Evolutionary conservation across 139 green algal species (phyloP).

Genomic region (Diplosphaera chodatii): DNA sequence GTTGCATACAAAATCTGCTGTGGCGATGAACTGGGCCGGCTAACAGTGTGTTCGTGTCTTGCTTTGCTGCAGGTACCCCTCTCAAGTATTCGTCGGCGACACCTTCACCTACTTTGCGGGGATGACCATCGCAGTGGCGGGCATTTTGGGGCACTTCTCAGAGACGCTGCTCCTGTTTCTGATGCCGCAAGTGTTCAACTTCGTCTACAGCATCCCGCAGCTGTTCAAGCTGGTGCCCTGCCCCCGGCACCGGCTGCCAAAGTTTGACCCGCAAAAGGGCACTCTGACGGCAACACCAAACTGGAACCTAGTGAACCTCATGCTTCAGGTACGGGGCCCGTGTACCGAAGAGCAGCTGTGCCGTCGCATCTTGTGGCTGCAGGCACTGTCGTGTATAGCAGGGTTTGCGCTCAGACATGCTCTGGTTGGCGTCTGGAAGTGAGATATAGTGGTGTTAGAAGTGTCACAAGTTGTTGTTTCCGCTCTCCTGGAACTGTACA

Average conservation of each 20-base stretch:
- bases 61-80: conserved; percentile 14
- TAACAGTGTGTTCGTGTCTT: too few species aligned
- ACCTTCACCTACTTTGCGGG: conserved; percentile 99
- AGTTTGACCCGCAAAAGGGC: too few species aligned
- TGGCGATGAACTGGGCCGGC: too few species aligned
- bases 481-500: too few species aligned
- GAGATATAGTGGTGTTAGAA: too few species aligned
- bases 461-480: too few species aligned
- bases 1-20: too few species aligned
- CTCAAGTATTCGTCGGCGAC: conserved; percentile 93
- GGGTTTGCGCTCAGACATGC: conserved; percentile 51
- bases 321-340: conserved; percentile 73
- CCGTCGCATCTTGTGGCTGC: conserved; percentile 75
- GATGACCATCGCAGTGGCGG: conserved; percentile 94
- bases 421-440: conserved; percentile 69
- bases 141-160: conserved; percentile 95
- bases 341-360: conserved; percentile 79
- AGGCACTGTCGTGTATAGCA: conserved; percentile 60
- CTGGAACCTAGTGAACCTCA: conserved; percentile 95
- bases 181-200: conserved; percentile 92
- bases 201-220: conserved; percentile 93
- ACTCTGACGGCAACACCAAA: conserved; percentile 76
- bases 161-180: conserved; percentile 97
- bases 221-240: conserved; percentile 95
- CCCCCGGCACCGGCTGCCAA: conserved; percentile 67